These are phyloP conservation scores for Phyllosticta capitalensis DNA, from an alignment of 2,329 filamentous ascomycete species.

Conservation along the genomic window DNA sequence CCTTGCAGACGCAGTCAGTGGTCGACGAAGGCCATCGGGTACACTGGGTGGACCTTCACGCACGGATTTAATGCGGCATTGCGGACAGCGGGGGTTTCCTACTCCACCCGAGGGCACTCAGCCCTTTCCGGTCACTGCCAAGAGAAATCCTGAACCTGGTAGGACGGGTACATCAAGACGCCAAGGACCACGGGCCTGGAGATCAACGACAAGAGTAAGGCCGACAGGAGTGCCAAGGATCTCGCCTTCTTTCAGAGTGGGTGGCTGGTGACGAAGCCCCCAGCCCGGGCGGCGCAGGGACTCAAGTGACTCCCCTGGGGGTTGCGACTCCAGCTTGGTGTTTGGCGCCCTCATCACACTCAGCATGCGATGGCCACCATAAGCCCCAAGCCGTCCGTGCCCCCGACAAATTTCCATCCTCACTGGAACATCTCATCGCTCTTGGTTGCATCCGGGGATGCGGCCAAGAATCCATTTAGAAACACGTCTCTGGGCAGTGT, in stretches of 20 bases:
- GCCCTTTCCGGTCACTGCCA: background rate
- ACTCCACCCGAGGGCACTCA: background rate
- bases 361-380: background rate
- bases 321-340: constrained; percentile 12
- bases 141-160: background rate
- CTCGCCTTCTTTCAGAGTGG: constrained; percentile 29
- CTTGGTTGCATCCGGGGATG: background rate
- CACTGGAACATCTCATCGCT: background rate
- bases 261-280: constrained; percentile 30
- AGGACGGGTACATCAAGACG: background rate
- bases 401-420: background rate
- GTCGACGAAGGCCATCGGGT: background rate
- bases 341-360: background rate
- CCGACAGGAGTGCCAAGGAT: constrained; percentile 15
- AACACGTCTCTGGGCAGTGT: background rate
- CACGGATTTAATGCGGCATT: background rate
- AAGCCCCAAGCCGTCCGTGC: background rate
- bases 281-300: constrained; percentile 22
- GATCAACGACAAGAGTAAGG: constrained; percentile 17
- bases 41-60: background rate
- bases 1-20: background rate
- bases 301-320: constrained; percentile 31
- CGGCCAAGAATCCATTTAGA: background rate
- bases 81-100: background rate
- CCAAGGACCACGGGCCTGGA: background rate